A percentile compares a stretch with the other conserved stretches of the same genome.
phyloP scores from a whole-genome alignment of 2,329 filamentous ascomycete species.

The Phialophora chinensis region DNA sequence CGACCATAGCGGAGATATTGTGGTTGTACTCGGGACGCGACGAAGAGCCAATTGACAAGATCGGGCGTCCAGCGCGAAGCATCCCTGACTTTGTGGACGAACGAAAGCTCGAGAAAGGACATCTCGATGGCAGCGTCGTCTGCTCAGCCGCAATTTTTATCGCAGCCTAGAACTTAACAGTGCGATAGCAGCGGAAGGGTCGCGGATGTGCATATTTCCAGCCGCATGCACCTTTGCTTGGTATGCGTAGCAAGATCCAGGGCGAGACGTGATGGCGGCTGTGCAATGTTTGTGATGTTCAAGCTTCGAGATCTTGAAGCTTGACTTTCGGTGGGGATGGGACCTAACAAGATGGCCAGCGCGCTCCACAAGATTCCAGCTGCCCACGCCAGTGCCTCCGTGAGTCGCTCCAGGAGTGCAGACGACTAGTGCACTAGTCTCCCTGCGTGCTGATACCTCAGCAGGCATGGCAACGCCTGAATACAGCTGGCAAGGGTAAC shows the following conservation, averaged over 20 bases:
- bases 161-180: not conserved
- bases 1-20: not conserved
- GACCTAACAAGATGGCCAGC: not conserved
- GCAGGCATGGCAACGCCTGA: not conserved
- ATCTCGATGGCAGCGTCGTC: not conserved
- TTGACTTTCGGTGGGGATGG: not conserved
- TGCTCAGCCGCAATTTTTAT: not conserved
- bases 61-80: not conserved
- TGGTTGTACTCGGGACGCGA: not conserved
- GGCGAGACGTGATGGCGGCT: not conserved
- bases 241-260: not conserved
- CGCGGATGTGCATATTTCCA: not conserved
- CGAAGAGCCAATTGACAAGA: not conserved
- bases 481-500: not conserved
- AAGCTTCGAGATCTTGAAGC: not conserved
- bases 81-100: not conserved
- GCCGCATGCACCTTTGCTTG: too few relatives aligned
- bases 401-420: not conserved
- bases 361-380: too few relatives aligned
- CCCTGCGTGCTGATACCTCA: not conserved
- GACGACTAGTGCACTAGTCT: not conserved
- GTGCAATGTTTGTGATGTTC: not conserved
- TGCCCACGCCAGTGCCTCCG: too few relatives aligned
- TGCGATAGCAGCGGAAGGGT: not conserved
- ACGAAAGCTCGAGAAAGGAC: not conserved